These are phyloP conservation scores for Magnolia kwangsiensis DNA, from an alignment of 164 flowering plant genomes.

Conservation along the genomic window DNA sequence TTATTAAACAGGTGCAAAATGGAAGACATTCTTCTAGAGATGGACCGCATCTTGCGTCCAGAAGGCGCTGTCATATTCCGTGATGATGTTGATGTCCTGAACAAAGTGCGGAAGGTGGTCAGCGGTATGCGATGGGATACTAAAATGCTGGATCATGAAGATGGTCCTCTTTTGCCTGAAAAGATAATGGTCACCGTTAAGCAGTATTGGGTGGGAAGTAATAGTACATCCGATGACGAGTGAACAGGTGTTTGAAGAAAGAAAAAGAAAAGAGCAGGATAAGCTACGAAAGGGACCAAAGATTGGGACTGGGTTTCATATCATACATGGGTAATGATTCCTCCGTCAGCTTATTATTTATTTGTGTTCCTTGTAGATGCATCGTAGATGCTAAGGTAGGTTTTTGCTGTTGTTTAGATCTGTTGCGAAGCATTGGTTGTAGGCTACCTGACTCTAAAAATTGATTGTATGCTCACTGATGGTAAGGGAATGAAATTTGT, in stretches of 20 bases:
- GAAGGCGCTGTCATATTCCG: conserved; percentile 74
- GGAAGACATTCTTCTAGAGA: conserved; percentile 79
- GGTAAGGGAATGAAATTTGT: not conserved
- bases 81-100: conserved; percentile 62
- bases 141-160: conserved; percentile 73
- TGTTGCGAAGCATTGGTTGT: not conserved
- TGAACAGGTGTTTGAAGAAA: not conserved
- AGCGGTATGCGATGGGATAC: conserved; percentile 71
- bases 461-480: not conserved
- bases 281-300: not conserved
- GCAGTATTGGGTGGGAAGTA: conserved; percentile 68
- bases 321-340: not conserved
- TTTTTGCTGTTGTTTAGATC: not conserved
- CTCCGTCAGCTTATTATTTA: not conserved
- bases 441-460: too few relatives aligned
- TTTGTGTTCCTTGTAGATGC: not conserved
- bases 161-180: conserved; percentile 71
- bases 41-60: conserved; percentile 81
- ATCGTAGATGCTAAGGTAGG: not conserved
- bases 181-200: conserved; percentile 70
- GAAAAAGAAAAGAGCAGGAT: not conserved
- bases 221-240: conserved; percentile 39
- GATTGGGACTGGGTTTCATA: not conserved
- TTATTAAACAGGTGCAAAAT: conserved; percentile 48
- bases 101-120: conserved; percentile 53